Conservation (phyloP, 2,329 filamentous ascomycete species). For the Sporothrix pallida region DNA sequence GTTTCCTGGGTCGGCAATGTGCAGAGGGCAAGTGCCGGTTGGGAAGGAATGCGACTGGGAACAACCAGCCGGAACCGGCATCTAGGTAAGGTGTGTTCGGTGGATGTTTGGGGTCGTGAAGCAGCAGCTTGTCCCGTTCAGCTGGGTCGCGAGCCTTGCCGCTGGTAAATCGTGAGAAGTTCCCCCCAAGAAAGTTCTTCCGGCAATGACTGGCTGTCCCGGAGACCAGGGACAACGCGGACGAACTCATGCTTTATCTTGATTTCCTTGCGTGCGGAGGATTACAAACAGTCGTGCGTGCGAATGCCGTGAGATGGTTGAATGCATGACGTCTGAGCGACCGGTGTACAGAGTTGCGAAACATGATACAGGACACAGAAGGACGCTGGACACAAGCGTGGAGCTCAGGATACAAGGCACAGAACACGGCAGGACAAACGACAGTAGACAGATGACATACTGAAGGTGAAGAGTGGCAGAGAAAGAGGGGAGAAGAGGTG, state of each 20-base stretch:
- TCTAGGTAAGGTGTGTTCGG: too few species aligned
- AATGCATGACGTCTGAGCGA: slow-evolving; percentile 4
- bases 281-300: not conserved
- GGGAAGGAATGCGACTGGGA: too few species aligned
- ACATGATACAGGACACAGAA: not conserved
- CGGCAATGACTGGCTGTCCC: not conserved
- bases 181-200: not conserved
- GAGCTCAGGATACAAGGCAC: not conserved
- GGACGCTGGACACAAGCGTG: not conserved
- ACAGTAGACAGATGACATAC: not conserved
- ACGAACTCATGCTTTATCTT: too few species aligned
- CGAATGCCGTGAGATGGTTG: not conserved
- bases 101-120: not conserved
- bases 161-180: not conserved
- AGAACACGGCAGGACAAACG: not conserved
- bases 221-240: not conserved
- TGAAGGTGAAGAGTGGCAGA: not conserved
- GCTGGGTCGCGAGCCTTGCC: too few species aligned
- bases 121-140: not conserved
- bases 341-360: not conserved
- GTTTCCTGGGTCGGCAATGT: not conserved
- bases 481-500: too few species aligned
- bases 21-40: not conserved
- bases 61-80: too few species aligned
- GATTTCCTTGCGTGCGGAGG: slow-evolving; percentile 10